Evolutionary conservation across 495 filamentous ascomycete genomes (phyloP).

Genomic region (Xylaria sp.): DNA sequence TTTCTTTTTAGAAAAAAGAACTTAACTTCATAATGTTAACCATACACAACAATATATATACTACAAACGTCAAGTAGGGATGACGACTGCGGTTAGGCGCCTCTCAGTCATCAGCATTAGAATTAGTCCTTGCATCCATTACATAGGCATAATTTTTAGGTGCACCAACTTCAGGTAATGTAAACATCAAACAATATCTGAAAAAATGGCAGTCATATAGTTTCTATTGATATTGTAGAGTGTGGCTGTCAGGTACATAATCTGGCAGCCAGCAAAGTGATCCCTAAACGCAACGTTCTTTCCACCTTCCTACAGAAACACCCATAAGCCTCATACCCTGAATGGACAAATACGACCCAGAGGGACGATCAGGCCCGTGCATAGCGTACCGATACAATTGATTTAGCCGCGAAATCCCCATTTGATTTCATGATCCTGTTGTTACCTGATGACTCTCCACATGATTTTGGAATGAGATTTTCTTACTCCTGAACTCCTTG

Average conservation of each 20-base stretch:
- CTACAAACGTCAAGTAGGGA: background rate
- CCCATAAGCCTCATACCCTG: background rate
- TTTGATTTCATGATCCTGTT: conserved; percentile 18
- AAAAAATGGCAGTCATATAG: background rate
- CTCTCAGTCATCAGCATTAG: background rate
- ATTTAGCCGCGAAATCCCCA: conserved; percentile 5
- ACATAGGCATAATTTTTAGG: background rate
- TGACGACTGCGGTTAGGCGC: too few relatives aligned
- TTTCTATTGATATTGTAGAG: background rate
- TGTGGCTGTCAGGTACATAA: background rate
- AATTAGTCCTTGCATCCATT: background rate
- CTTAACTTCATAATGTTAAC: background rate
- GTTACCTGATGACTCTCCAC: conserved; percentile 5
- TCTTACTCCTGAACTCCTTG: conserved; percentile 22
- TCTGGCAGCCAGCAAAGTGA: background rate
- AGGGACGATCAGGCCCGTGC: background rate
- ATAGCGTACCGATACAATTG: conserved; percentile 7
- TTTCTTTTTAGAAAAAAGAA: background rate
- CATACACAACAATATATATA: background rate
- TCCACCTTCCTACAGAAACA: background rate
- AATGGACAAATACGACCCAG: background rate
- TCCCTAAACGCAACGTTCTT: background rate
- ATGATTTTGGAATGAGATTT: conserved; percentile 11
- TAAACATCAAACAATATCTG: background rate
- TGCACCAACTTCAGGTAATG: background rate